A percentile compares a stretch with the other conserved stretches of the same genome.
Evolutionary conservation across 192 early-diverging fungal genomes (phyloP).

Genomic region (Cladochytrium replicatum): DNA sequence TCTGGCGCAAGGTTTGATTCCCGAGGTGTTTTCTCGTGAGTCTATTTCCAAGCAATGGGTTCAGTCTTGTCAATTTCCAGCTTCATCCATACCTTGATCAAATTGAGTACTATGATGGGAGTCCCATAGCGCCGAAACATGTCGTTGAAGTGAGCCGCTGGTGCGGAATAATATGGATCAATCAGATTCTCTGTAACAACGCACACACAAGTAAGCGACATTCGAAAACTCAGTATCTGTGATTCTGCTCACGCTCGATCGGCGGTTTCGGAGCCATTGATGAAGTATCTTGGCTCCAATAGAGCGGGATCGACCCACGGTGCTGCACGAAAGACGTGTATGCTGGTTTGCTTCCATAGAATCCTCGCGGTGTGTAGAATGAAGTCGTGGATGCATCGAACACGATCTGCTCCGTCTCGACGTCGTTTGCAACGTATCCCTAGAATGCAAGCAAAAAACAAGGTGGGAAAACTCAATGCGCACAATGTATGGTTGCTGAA

Average conservation of each 20-base stretch:
- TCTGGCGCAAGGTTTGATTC: conserved; percentile 82
- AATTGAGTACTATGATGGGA: conserved; percentile 85
- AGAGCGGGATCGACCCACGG: conserved; percentile 90
- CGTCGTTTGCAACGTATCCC: conserved; percentile 97
- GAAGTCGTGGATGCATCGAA: conserved; percentile 82
- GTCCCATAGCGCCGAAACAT: conserved; percentile 85
- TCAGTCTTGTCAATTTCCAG: background rate
- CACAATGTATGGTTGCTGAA: background rate
- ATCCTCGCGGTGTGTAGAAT: conserved; percentile 55
- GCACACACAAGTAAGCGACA: no score
- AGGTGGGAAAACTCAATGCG: conserved; percentile 6
- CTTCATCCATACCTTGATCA: conserved; percentile 62
- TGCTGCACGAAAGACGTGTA: conserved; percentile 97
- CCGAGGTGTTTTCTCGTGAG: conserved; percentile 79
- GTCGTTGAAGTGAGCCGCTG: conserved; percentile 87
- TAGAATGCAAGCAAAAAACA: conserved; percentile 20
- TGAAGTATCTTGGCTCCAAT: conserved; percentile 90
- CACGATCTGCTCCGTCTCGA: conserved; percentile 98
- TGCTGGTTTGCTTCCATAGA: conserved; percentile 37
- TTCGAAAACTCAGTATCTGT: conserved; percentile 1
- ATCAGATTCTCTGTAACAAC: conserved; percentile 56
- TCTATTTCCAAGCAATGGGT: conserved; percentile 17
- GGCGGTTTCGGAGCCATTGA: conserved; percentile 91
- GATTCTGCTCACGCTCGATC: conserved; percentile 49
- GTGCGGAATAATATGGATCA: conserved; percentile 88